Evolutionary conservation across 2,329 filamentous ascomycete species (phyloP).

Genomic region (Furcasterigmium furcatum): DNA sequence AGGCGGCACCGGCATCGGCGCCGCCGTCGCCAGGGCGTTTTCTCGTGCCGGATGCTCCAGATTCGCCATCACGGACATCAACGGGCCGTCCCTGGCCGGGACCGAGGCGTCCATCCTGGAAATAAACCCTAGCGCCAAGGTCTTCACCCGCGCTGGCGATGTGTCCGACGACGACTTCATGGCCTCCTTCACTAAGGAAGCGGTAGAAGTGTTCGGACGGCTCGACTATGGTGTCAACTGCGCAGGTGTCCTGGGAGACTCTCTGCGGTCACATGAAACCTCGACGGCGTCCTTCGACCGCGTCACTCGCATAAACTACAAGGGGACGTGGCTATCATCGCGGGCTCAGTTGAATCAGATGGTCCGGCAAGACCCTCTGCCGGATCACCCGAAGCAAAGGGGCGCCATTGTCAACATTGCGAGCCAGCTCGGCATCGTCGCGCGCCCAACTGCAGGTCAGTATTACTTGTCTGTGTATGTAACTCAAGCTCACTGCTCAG

Average conservation of each 20-base stretch:
- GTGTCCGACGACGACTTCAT: constrained; percentile 44
- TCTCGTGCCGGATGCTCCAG: constrained; percentile 43
- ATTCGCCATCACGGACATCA: constrained; percentile 52
- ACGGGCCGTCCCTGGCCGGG: constrained; percentile 31
- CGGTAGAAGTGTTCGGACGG: constrained; percentile 32
- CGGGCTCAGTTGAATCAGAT: constrained; percentile 40
- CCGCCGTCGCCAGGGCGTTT: constrained; percentile 48
- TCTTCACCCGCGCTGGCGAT: constrained; percentile 37
- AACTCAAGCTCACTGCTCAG: constrained; percentile 19
- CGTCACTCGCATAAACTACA: constrained; percentile 53
- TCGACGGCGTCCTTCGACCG: constrained; percentile 44
- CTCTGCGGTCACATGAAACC: constrained; percentile 41
- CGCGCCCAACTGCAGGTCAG: constrained; percentile 39
- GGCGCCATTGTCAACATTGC: constrained; percentile 50
- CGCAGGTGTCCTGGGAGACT: constrained; percentile 45
- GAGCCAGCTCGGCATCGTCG: constrained; percentile 48
- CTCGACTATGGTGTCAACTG: constrained; percentile 56
- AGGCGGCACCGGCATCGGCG: constrained; percentile 51
- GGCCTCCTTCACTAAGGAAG: constrained; percentile 27
- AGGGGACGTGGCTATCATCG: constrained; percentile 44
- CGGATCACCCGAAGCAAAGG: constrained; percentile 34
- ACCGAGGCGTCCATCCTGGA: constrained; percentile 26
- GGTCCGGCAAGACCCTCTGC: constrained; percentile 38
- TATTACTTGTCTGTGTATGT: constrained; percentile 3
- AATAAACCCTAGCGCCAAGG: constrained; percentile 26